Evolutionary conservation across 495 filamentous ascomycete genomes (phyloP), one percentile per base, ranked within the genome.

Genomic region (Xylaria scruposa): DNA sequence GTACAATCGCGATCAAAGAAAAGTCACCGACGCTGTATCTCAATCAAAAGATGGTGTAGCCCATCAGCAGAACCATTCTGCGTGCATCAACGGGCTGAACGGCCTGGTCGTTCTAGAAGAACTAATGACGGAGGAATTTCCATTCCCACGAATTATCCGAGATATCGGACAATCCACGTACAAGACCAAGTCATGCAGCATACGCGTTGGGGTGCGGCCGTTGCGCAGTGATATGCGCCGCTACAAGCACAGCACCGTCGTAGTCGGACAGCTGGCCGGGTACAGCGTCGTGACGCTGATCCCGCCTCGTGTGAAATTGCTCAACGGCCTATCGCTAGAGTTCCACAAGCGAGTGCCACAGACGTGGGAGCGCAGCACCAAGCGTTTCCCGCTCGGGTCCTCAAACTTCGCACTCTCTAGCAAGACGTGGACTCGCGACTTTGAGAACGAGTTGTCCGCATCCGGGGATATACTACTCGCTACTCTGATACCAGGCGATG

Each of bases 201-300:
- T 67, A n/a, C 63, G 63, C n/a, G 29, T 44, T n/a, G 63, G 63
- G 9, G 46, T 67, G 24, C 44, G 63, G 31, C 63, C 63, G 17
- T 15, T 38, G 10, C 63, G 63, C 3, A 67, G 40, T 33, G 17
- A 33, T 19, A 53, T 67, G 26, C 46, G 63, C 31, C n/a, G 31
- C 8, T 24, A 67, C 46, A 53, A 38, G 5, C 1, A 12, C 1
- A 67, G 29, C 3, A 67, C 63, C 46, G 46, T 67, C 26, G 63
- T 67, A 6, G n/a, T 67, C 24, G 63, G 63, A 36, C 63, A 67
- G 63, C 46, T 67, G n/a, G 63, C 46, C 7, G 63, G 63, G 46
- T 67, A 51, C 31, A 67, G 63, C 31, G 40, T 67, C 4, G 63
- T 53, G 46, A 67, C 63, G n/a, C 7, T 67, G 9, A 24, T 67